phyloP scores from a whole-genome alignment of 108 stramenopile species.

The Discostella pseudostelligera region DNA sequence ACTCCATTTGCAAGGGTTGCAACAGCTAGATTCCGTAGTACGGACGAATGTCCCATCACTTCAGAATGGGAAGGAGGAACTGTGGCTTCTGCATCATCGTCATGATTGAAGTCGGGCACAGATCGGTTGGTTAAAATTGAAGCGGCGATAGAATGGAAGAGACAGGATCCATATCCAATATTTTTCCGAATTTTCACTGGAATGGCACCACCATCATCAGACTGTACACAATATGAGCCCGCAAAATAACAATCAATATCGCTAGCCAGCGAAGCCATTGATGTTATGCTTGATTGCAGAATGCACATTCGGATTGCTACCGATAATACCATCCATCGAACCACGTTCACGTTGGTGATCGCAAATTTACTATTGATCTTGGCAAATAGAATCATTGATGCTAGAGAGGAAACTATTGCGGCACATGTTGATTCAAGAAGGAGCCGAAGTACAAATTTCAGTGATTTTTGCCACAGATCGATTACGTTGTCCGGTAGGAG shows the following conservation, averaged over 20 bases:
- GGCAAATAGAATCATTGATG: neutral
- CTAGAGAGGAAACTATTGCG: neutral
- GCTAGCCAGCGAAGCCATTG: slow-evolving; percentile 2
- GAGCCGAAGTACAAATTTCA: neutral
- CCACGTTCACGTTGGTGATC: slow-evolving; percentile 15
- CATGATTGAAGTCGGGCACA: neutral
- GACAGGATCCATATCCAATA: slow-evolving; percentile 87
- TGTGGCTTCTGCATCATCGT: no score
- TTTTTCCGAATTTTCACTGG: slow-evolving; percentile 73
- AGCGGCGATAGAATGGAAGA: slow-evolving; percentile 74
- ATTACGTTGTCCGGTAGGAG: neutral
- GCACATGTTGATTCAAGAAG: slow-evolving; percentile 1
- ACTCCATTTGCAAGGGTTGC: slow-evolving; percentile 44
- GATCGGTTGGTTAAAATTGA: slow-evolving; percentile 14
- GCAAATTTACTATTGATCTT: slow-evolving; percentile 13
- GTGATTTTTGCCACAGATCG: no score
- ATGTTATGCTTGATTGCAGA: slow-evolving; percentile 28
- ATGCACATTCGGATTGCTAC: slow-evolving; percentile 17
- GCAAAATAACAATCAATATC: slow-evolving; percentile 28
- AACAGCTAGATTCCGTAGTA: slow-evolving; percentile 59
- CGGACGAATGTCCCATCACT: slow-evolving; percentile 26
- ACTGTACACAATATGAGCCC: slow-evolving; percentile 15
- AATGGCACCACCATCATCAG: slow-evolving; percentile 5
- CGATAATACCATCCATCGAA: slow-evolving; percentile 24
- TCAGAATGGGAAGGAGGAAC: slow-evolving; percentile 8